Evolutionary conservation across 192 early-diverging fungal genomes (phyloP), one percentile per base, ranked within the genome.

Genomic region (Pecoramyces ruminantium): DNA sequence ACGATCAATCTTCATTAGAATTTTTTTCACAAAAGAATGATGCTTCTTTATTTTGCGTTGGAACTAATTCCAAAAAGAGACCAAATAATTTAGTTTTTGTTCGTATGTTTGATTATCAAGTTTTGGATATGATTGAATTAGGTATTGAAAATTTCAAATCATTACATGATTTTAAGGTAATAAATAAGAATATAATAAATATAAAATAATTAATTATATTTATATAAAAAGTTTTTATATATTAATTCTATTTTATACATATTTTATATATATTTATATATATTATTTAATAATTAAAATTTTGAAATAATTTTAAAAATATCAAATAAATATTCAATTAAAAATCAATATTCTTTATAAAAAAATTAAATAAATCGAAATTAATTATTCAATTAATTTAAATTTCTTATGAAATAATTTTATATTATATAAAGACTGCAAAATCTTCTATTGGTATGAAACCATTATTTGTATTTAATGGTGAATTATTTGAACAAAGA

Each of bases 21-120:
- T 97, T 98, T 80, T 94, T 98, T 81, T 92, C 93, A 21, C 90
- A 92, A 84, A 99, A 98, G 87, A 98, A 98, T 85, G 96, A 99
- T 87, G 88, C 93, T 79, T 93, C 96, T 4, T 87, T 98, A 28
- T 93, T 98, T 81, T 92, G 96, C 51, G 86, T 98, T 81, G 92
- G 94, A 78, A 92, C 90, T 42, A 96, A 98, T 86, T 93, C 92
- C 80, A 99, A 99, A 87, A 99, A 99, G 86, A 88, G 97, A 80
- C 97, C 98, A 28, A 92, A 98, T 84, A 97, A 96, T 85, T 86
- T 99, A 81, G 90, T 92, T 4, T 91, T 99, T 81, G 92, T 92
- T 14, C 91, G 98, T 29, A 96, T 92, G 86, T 99, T 97, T 88
- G 93, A 99, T 84, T 89, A 95, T 86, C 93, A 96, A 83, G 84